Conservation (phyloP, 1,284 basidiomycete species). For the Tetrapyrgos nigripes region DNA sequence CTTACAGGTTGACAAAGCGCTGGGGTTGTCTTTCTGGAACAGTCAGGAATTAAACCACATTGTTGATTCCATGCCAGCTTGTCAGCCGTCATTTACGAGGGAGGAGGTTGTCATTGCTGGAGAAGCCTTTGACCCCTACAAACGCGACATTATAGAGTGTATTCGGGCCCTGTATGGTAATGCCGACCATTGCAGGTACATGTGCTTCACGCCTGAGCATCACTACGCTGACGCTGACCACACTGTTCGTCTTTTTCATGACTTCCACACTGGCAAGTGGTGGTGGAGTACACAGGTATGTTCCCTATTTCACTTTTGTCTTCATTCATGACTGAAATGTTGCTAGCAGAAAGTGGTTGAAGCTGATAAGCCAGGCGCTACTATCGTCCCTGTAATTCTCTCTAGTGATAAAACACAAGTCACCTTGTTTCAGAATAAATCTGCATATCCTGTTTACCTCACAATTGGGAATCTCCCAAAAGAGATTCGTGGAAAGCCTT, state of each 20-base stretch:
- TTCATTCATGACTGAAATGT: background rate
- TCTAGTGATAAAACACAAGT: constrained; percentile 26
- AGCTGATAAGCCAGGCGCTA: constrained; percentile 34
- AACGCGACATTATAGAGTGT: too few species aligned
- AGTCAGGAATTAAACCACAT: constrained; percentile 1
- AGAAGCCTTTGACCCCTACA: constrained; percentile 4
- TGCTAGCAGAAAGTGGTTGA: background rate
- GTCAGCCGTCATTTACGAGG: background rate
- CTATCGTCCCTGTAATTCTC: constrained; percentile 45
- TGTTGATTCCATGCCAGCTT: background rate
- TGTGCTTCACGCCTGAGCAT: too few species aligned
- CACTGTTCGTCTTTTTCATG: too few species aligned
- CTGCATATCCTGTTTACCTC: constrained; percentile 14
- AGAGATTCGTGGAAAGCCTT: constrained; percentile 10
- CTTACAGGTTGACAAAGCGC: constrained; percentile 10
- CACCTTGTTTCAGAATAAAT: constrained; percentile 16
- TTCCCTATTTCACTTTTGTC: background rate
- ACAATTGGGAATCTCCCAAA: constrained; percentile 20
- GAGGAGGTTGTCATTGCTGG: constrained; percentile 7
- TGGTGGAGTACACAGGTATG: constrained; percentile 27
- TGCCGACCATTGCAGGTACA: too few species aligned
- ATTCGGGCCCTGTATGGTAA: too few species aligned
- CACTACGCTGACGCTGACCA: too few species aligned
- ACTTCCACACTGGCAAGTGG: constrained; percentile 22
- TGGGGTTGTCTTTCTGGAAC: background rate